Percentiles rank a stretch among this genome's conserved stretches.
These are phyloP conservation scores for Pseudogymnoascus sp. DNA, from an alignment of 2,329 filamentous ascomycete species.

Conservation along the genomic window DNA sequence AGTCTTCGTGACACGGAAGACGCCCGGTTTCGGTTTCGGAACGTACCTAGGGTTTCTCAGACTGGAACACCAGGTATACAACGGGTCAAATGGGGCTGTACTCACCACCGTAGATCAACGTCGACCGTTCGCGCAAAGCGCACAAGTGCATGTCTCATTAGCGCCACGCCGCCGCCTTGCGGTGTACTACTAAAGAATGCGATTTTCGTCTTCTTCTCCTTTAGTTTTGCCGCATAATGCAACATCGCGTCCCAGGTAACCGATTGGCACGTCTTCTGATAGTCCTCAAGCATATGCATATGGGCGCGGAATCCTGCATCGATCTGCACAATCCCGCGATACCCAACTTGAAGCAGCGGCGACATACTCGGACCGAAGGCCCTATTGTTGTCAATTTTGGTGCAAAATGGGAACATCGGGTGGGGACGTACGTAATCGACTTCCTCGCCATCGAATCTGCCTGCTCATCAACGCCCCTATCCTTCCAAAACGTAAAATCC, in stretches of 20 bases:
- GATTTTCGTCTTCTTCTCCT: constrained; percentile 47
- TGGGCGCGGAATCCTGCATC: constrained; percentile 45
- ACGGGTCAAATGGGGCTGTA: constrained; percentile 8
- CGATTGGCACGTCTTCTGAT: constrained; percentile 42
- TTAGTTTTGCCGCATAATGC: constrained; percentile 47
- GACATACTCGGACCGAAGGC: constrained; percentile 66
- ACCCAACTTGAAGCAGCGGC: constrained; percentile 58
- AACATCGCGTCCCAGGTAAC: constrained; percentile 50
- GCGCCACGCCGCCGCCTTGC: constrained; percentile 57
- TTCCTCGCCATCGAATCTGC: constrained; percentile 76
- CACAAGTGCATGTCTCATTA: constrained; percentile 63
- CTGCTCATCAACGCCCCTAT: constrained; percentile 66
- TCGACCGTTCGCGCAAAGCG: constrained; percentile 61
- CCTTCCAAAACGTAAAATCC: constrained; percentile 38
- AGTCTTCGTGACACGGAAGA: constrained; percentile 79
- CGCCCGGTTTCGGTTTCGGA: constrained; percentile 69
- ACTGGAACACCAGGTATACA: not conserved
- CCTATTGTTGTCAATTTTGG: constrained; percentile 32
- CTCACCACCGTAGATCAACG: constrained; percentile 68
- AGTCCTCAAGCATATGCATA: constrained; percentile 45
- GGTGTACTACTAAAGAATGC: constrained; percentile 60
- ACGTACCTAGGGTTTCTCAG: constrained; percentile 36
- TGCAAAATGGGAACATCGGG: constrained; percentile 12
- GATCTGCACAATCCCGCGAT: constrained; percentile 50
- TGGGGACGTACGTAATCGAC: constrained; percentile 56